Base-by-base conservation (phyloP, 306 rosid genomes). In the Quercus bicolor region DNA sequence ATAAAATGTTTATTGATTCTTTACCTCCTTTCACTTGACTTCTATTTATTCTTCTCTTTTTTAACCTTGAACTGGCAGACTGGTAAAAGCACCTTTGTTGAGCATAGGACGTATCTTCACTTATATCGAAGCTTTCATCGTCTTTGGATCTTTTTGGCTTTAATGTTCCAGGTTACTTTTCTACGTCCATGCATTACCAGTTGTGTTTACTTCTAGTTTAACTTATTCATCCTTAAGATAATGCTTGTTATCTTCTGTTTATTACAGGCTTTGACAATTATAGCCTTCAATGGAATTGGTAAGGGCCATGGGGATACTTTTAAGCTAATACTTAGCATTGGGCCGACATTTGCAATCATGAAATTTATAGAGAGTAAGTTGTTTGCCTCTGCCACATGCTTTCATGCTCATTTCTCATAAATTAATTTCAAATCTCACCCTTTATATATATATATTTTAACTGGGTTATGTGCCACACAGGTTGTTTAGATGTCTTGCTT, bases 111-210 rank as follows among this genome's bases (percentile, higher is more conserved):
- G 0, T 92, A 86, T 85, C 85, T 95, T 55, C 98, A 95, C 87
- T 76, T 95, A 80, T 95, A 92, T 78, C 90, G 97, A 80, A 95
- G 98, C 83, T 95, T 95, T 79, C 98, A 95, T 84, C 98, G 98
- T 48, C 93, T 95, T 62, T 95, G 98, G 98, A 91, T 95, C 77
- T 95, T 95, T 86, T 81, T 95, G 90, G 98, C 87, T 65, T 78
- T 95, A 77, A 86, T 95, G 97, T 95, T 95, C 81, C 98, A 95
- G 98, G 98, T 95, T 81, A 60, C 34, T 24, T 48, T 75, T 19
- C 34, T 75, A 29, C 29, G 28, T 80, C 79, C 54, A 34, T 70
- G 34, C 57, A 64, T 78, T 77, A 15, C 82, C 83, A 15, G 19
- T 12, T 72, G 57, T 79, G 76, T 33, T 31, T 61, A 61, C 13